These are phyloP conservation scores for Sphaerostilbella broomeana DNA, from an alignment of 2,329 filamentous ascomycete genomes.

Conservation along the genomic window DNA sequence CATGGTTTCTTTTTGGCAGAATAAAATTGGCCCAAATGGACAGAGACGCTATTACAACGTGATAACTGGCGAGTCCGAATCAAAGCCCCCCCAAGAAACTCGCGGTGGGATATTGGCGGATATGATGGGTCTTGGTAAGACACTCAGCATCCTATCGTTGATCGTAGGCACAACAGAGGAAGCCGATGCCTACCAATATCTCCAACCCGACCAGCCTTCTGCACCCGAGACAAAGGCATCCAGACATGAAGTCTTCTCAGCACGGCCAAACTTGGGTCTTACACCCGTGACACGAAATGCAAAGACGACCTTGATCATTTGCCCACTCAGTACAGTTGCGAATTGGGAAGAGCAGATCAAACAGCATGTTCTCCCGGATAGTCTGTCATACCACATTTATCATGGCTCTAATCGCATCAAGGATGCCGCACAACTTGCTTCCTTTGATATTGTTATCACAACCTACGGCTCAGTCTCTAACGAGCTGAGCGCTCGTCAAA, in stretches of 20 bases:
- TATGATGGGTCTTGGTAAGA: constrained; percentile 88
- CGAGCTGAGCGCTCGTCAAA: constrained; percentile 61
- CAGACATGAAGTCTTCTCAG: constrained; percentile 24
- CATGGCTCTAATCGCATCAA: constrained; percentile 74
- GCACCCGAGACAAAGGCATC: constrained; percentile 34
- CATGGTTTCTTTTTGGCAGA: constrained; percentile 72
- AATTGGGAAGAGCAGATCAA: constrained; percentile 95
- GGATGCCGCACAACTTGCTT: constrained; percentile 58
- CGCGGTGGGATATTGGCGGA: constrained; percentile 72
- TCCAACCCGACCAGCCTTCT: constrained; percentile 44
- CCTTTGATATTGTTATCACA: constrained; percentile 81
- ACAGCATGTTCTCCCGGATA: constrained; percentile 61
- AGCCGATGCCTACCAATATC: constrained; percentile 54
- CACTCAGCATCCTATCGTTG: constrained; percentile 76
- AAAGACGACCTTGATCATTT: constrained; percentile 77
- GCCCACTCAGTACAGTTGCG: constrained; percentile 80
- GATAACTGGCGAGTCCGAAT: constrained; percentile 66
- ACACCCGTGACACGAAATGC: constrained; percentile 58
- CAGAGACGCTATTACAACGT: constrained; percentile 69
- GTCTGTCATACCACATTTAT: constrained; percentile 72
- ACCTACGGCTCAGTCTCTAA: constrained; percentile 85
- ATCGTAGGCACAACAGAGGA: constrained; percentile 59
- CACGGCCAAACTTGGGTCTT: constrained; percentile 39
- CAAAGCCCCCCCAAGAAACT: constrained; percentile 56
- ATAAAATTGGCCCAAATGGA: constrained; percentile 43